Base-by-base conservation (phyloP, 75 land plant species). In the Adiantum capillusveneris region DNA sequence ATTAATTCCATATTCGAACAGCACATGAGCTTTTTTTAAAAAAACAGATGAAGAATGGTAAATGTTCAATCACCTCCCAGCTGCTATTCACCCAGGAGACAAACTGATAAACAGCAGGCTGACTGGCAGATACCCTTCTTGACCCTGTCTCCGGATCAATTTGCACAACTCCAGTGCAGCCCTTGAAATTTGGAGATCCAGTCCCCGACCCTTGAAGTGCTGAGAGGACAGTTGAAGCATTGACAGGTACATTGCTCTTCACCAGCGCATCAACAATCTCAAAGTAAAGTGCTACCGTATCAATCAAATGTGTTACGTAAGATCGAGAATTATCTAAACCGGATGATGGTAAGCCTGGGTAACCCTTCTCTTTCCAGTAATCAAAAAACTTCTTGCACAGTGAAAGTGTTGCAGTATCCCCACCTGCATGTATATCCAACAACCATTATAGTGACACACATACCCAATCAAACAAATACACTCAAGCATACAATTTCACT, bases 101-200 rank as follows among this genome's bases (percentile, higher is more conserved):
- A 49, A 67, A 54, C 44, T 67, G 54, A 36, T 67, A 67, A 9
- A 67, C 2, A 34, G 70, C 50, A 14, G 63, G 54, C 34, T 58
- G 62, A 11, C 19, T 26, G 0, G 27, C 2, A 21, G 42, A 24
- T 5, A 46, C 22, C 26, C 27, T 41, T 18, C 70, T 60, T 28
- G 60, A 49, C 7, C 70, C 70, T 25, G 70, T 67, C 0, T 14
- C 28, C 13, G 70, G 70, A 45, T 67, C 70, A 37, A 67, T 34
- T 1, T 58, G 62, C 18, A 67, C 70, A 49, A 19, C 25, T 31
- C 70, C 70, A 31, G 70, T 67, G 54, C 70, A 67, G 19, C 70
- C 70, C 3, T 49, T 58, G 25, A 67, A 58, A 22, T 12, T 1
- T 1, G 68, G 68, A 21, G 16, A 12, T 9, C 45, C 25, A 2